These are phyloP conservation scores for Stephanodiscus triporus DNA, from an alignment of 108 stramenopile genomes.

Conservation along the genomic window DNA sequence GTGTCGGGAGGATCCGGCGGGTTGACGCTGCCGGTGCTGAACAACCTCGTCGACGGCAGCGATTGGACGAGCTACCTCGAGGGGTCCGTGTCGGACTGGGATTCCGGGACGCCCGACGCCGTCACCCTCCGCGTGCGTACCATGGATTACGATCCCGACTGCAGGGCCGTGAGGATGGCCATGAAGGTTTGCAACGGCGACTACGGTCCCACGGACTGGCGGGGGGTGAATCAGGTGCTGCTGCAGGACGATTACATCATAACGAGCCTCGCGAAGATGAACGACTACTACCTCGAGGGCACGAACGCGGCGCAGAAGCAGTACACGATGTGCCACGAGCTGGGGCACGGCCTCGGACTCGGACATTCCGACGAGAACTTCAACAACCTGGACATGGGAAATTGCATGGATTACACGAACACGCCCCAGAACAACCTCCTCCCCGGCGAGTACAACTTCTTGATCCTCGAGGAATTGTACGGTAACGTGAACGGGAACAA, in stretches of 20 bases:
- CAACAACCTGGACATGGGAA: constrained; percentile 73
- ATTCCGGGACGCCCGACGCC: constrained; percentile 74
- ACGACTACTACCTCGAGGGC: constrained; percentile 73
- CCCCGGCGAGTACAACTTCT: constrained; percentile 70
- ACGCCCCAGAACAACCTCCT: constrained; percentile 60
- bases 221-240: constrained; percentile 75
- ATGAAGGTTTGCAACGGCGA: constrained; percentile 85
- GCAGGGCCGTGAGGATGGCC: constrained; percentile 46
- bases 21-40: constrained; percentile 57
- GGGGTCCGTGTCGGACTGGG: constrained; percentile 70
- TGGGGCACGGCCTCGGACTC: constrained; percentile 76
- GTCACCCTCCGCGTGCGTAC: constrained; percentile 54
- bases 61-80: constrained; percentile 61
- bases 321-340: constrained; percentile 82
- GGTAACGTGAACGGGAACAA: constrained; percentile 38
- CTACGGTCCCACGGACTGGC: constrained; percentile 85
- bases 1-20: constrained; percentile 38
- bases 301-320: constrained; percentile 59
- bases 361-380: constrained; percentile 87
- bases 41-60: constrained; percentile 58
- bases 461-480: constrained; percentile 66
- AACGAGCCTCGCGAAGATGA: constrained; percentile 68
- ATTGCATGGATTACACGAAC: constrained; percentile 88
- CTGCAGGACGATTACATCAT: constrained; percentile 60
- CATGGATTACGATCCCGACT: constrained; percentile 54